Conservation (phyloP, 2,329 filamentous ascomycete genomes). For the Ophioceras dolichostomum region DNA sequence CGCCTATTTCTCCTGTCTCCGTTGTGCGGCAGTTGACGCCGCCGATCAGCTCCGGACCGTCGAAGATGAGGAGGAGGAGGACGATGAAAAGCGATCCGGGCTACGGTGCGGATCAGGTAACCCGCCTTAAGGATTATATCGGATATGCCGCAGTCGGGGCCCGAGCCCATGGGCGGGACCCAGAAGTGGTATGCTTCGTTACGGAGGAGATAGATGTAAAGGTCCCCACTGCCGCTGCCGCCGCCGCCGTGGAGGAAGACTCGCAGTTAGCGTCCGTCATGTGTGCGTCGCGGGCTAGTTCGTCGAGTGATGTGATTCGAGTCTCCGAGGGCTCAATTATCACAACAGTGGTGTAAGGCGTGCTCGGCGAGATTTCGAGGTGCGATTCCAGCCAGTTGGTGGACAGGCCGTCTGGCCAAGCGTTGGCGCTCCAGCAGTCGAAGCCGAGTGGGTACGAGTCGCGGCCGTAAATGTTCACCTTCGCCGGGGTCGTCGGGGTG, state of each 20-base stretch:
- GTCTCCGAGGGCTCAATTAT: not conserved
- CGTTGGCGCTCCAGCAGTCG: not conserved
- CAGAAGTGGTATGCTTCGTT: conserved; percentile 1
- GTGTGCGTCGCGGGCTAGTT: too few species aligned
- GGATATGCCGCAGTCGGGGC: not conserved
- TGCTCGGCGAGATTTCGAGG: conserved; percentile 13
- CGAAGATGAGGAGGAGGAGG: too few species aligned
- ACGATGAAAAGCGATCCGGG: too few species aligned
- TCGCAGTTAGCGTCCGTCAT: too few species aligned
- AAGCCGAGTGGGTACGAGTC: conserved; percentile 15
- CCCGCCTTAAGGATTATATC: conserved; percentile 1
- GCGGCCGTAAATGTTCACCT: conserved; percentile 7
- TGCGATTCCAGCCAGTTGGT: not conserved
- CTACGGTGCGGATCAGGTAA: conserved; percentile 7
- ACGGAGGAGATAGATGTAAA: not conserved
- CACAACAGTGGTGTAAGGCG: conserved; percentile 31
- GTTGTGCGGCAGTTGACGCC: too few species aligned
- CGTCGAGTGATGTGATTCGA: too few species aligned
- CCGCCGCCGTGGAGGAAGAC: too few species aligned
- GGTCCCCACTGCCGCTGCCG: not conserved
- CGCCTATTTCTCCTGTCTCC: too few species aligned
- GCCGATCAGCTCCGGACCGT: too few species aligned
- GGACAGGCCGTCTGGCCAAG: not conserved
- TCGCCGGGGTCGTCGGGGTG: conserved; percentile 12
- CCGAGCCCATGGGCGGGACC: not conserved